Base-by-base conservation (phyloP, 768 basidiomycete species). In the Leccinellum rugosiceps region DNA sequence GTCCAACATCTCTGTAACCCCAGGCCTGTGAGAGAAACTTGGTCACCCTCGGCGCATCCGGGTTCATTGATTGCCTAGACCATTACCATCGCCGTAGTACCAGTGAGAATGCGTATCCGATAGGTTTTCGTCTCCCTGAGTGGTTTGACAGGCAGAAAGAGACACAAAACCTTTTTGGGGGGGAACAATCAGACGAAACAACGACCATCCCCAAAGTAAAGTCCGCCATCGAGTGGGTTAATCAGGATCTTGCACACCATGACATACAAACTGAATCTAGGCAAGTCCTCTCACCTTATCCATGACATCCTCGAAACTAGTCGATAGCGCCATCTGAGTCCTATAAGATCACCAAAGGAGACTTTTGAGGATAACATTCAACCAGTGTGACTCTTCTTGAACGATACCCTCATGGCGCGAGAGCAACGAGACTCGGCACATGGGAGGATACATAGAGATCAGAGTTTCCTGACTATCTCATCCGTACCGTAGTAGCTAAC, bases 211-310 rank as follows among this genome's bases (percentile, higher is more conserved):
- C 9, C 53, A 7, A 69, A 62, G 3, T 41, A n/a, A 44, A 73
- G 60, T 4, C 35, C 54, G 30, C 63, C 65, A 14, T 65, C 50
- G 15, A 64, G 41, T 4, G 72, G 71, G n/a, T 26, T 61, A 44
- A 13, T 50, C 9, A 2, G 34, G 6, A 26, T 64, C 56, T 44
- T 71, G 68, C 10, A 47, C 32, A 2, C 64, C 72, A 28, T 75
- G 74, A 51, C 72, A 73, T 26, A 68, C 67, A 48, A 75, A 59
- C 51, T 74, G 74, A 2, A 68, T 65, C 68, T 45, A 53, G 7
- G 45, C 21, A 8, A 23, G 31, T 6, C 23, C 7, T 6, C 13
- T 21, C 56, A 46, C 47, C 13, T 35, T 26, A 4, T 44, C 25
- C 43, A 38, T 14, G 3, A 46, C 56, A 11, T 57, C 32, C 10